Base-by-base conservation (phyloP, 129 eudicot genomes). In the Apium graveolens region DNA sequence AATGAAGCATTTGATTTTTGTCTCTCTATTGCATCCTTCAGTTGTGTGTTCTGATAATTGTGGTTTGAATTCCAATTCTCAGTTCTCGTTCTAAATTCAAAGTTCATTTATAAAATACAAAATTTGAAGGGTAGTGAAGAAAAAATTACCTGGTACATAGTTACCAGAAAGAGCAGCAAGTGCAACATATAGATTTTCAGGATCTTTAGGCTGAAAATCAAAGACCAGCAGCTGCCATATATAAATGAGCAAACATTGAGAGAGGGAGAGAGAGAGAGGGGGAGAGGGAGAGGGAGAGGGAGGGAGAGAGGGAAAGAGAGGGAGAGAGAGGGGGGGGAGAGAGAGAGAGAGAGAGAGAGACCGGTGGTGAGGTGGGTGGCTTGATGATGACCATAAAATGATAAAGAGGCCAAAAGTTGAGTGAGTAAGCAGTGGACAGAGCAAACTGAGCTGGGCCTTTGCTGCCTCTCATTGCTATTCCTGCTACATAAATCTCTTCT, bases 181-280 rank as follows among this genome's bases (percentile, higher is more conserved):
- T 71, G 97, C 98, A 43, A 90, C 90, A 63, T 71, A 87, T 66
- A 91, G 42, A 80, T 82, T 85, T 83, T 95, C 98, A 75, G 98
- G 97, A 81, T 91, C 94, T 87, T 82, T 77, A 14, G 98, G 98
- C 79, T 95, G 97, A 83, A 91, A 95, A 90, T 91, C 97, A 79
- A 82, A 95, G 13, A 95, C 98, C 74, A 92, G 49, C 41, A 81
- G 90, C 96, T 89, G 49, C 60, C 49, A 73, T n/a, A n/a, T 26
- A 12, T 4, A 1, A 4, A 26, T 13, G 7, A 26, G 46, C n/a
- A 43, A 27, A 29, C 18, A 63, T 18, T 29, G 29, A 38, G 46
- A 42, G 27, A 38, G 44, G 18, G 42, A 34, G 26, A 70, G 44
- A 63, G 44, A 70, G 45, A 72, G 26, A 38, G 44, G 18, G 21